Percentiles rank a stretch among this genome's conserved stretches.
Evolutionary conservation across 164 flowering plant genomes (phyloP).

Genomic region (Liriodendron chinense): DNA sequence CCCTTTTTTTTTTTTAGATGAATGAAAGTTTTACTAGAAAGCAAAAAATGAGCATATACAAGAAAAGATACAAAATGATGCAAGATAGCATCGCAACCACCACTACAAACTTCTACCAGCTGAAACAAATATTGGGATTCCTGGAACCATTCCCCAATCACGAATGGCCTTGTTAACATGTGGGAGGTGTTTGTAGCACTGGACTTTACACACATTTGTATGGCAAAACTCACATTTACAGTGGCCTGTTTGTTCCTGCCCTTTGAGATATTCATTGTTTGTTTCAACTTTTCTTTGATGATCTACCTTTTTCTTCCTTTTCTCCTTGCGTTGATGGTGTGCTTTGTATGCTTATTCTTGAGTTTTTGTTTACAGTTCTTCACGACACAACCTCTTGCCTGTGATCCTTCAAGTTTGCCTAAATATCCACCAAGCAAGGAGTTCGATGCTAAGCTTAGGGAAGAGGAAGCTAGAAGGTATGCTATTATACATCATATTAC

Average conservation of each 20-base stretch:
- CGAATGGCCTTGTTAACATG: too few species aligned
- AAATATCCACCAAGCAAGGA: conserved; percentile 90
- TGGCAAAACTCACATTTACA: too few species aligned
- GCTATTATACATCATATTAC: not conserved
- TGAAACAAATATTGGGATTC: too few species aligned
- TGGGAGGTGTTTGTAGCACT: too few species aligned
- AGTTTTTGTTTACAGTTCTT: conserved; percentile 57
- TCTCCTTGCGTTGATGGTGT: not conserved
- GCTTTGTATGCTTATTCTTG: not conserved
- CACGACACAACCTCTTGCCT: conserved; percentile 67
- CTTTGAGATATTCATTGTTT: not conserved
- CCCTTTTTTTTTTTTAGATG: too few species aligned
- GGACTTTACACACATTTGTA: too few species aligned
- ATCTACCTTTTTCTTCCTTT: not conserved
- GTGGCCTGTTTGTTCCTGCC: not conserved
- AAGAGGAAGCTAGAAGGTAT: conserved; percentile 79
- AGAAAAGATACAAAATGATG: too few species aligned
- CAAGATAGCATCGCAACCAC: too few species aligned
- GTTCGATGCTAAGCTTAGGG: conserved; percentile 66
- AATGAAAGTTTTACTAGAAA: too few species aligned
- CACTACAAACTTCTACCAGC: too few species aligned
- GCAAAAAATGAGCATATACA: too few species aligned
- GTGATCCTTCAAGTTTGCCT: conserved; percentile 79
- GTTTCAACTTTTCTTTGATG: not conserved
- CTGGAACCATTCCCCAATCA: too few species aligned